phyloP scores from a whole-genome alignment of 768 basidiomycete genomes.

The Erythrobasidium yunnanense region DNA sequence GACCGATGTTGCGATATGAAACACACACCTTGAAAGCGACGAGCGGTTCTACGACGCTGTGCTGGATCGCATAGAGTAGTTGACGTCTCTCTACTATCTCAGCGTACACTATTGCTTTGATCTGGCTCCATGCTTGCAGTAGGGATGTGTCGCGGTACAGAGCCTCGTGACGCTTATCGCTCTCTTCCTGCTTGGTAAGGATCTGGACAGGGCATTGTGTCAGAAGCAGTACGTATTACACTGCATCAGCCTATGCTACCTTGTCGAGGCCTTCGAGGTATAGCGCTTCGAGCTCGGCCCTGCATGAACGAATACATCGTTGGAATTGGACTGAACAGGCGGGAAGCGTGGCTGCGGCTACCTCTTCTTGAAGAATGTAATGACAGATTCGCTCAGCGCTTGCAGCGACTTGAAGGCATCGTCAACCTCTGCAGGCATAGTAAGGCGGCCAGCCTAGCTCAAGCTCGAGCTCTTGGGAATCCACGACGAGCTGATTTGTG shows the following conservation, averaged over 20 bases:
- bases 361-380: neutral
- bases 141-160: constrained; percentile 9
- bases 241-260: constrained; percentile 16
- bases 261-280: constrained; percentile 32
- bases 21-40: constrained; percentile 18
- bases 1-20: neutral
- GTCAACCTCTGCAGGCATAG: constrained; percentile 4
- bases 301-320: neutral
- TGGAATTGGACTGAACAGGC: too few species aligned
- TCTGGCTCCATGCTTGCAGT: constrained; percentile 21
- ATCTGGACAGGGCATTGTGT: constrained; percentile 14
- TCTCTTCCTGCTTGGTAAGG: constrained; percentile 12
- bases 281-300: constrained; percentile 34
- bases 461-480: too few species aligned
- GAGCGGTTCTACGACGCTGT: constrained; percentile 16
- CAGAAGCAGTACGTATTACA: neutral
- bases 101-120: constrained; percentile 23
- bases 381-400: neutral
- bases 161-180: neutral
- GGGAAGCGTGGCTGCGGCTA: too few species aligned
- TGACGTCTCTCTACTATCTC: constrained; percentile 26
- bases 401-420: constrained; percentile 17
- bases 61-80: neutral
- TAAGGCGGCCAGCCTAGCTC: too few species aligned
- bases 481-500: too few species aligned